These are phyloP conservation scores for Globisporangium paroecandrum DNA, from an alignment of 352 stramenopile species.

Conservation along the genomic window DNA sequence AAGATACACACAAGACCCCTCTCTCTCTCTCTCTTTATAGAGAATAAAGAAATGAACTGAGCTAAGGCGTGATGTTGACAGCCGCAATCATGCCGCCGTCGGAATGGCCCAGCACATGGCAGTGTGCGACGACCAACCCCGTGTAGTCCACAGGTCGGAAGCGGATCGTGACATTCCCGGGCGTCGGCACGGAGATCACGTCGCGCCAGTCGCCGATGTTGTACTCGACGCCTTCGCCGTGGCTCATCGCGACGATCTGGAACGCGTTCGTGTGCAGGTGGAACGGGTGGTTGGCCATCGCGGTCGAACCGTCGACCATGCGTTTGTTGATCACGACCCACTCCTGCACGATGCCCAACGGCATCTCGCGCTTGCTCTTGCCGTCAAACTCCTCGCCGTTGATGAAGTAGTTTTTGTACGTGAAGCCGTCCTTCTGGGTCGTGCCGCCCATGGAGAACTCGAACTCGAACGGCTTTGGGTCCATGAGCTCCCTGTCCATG, in stretches of 20 bases:
- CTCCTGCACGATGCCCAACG: slow-evolving; percentile 57
- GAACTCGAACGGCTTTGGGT: slow-evolving; percentile 40
- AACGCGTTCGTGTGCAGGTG: slow-evolving; percentile 85
- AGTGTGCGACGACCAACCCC: slow-evolving; percentile 65
- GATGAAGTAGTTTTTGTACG: slow-evolving; percentile 75
- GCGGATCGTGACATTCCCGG: slow-evolving; percentile 78
- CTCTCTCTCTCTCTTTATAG: background rate
- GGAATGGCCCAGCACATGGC: slow-evolving; percentile 77
- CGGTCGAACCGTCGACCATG: slow-evolving; percentile 35
- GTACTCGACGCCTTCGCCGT: slow-evolving; percentile 69
- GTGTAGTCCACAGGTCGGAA: slow-evolving; percentile 68
- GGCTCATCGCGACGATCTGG: slow-evolving; percentile 71
- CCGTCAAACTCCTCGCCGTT: slow-evolving; percentile 60
- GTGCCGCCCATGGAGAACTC: slow-evolving; percentile 52
- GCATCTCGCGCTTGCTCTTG: slow-evolving; percentile 45
- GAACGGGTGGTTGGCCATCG: slow-evolving; percentile 78
- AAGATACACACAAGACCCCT: background rate
- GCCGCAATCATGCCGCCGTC: slow-evolving; percentile 76
- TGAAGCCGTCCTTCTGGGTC: slow-evolving; percentile 52
- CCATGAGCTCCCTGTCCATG: slow-evolving; percentile 30
- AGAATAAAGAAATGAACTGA: background rate
- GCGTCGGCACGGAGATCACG: slow-evolving; percentile 68
- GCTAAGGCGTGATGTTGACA: slow-evolving; percentile 43
- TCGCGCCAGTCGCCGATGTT: slow-evolving; percentile 77
- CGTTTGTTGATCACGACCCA: slow-evolving; percentile 68